Conservation (phyloP, 2,329 filamentous ascomycete species). For the Raffaelea arxii region DNA sequence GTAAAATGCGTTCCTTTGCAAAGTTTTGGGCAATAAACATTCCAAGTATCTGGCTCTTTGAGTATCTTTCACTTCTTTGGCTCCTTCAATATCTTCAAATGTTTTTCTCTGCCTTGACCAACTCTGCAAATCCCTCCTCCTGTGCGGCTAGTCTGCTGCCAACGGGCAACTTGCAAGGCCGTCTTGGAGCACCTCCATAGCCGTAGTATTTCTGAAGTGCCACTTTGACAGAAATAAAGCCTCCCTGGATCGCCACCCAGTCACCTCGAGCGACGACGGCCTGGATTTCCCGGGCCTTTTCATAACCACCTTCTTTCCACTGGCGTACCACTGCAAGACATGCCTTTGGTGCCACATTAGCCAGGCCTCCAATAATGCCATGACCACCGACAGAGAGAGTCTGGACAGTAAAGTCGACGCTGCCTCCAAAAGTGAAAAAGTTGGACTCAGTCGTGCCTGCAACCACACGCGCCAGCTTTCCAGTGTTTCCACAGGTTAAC, state of each 20-base stretch:
- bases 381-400: constrained; percentile 58
- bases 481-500: constrained; percentile 61
- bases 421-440: constrained; percentile 64
- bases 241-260: constrained; percentile 63
- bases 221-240: constrained; percentile 62
- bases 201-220: constrained; percentile 56
- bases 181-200: constrained; percentile 41
- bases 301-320: constrained; percentile 44
- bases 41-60: too few relatives aligned
- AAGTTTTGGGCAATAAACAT: too few relatives aligned
- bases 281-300: constrained; percentile 55
- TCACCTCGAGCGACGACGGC: constrained; percentile 57
- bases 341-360: constrained; percentile 59
- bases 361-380: constrained; percentile 62
- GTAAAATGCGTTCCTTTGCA: too few relatives aligned
- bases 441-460: constrained; percentile 21
- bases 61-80: too few relatives aligned
- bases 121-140: not conserved
- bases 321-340: constrained; percentile 53
- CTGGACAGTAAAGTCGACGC: constrained; percentile 63
- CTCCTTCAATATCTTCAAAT: too few relatives aligned
- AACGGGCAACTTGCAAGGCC: not conserved
- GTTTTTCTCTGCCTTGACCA: not conserved
- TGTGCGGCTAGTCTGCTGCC: not conserved
- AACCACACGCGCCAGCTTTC: constrained; percentile 55